Base-by-base conservation (phyloP, 192 early-diverging fungal species). In the Backusella westeae region DNA sequence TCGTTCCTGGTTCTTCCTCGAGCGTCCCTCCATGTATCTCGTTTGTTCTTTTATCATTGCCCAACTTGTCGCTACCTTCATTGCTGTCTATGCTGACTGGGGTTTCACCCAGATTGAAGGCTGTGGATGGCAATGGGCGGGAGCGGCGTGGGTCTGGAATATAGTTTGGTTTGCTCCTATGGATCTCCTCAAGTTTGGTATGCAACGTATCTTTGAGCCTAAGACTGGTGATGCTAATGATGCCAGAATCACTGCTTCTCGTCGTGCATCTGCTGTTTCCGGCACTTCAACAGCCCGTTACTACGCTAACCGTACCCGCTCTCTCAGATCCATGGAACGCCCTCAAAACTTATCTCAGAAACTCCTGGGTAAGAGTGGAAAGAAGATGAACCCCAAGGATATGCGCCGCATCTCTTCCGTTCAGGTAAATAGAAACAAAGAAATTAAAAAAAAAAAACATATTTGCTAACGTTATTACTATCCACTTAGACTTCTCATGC, bases 51-150 rank as follows among this genome's bases (percentile, higher is more conserved):
- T 92, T 74, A 78, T 91, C 56, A 59, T 88, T 75, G 90, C 91
- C 32, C 91, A 92, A 87, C 34, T 91, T 29, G 82, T 90, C 7
- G 91, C 91, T 17, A 90, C 89, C 21, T 87, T 95, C 41, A 96
- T 96, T 81, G 87, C 93, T 8, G 89, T 93, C 67, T 93, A 90
- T 80, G 94, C 91, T 75, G 87, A 89, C 85, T 92, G 91, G 91
- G 91, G 91, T 23, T 92, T 92, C 82, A 92, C 91, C n/a, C 76
- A 90, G 65, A 90, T 92, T 71, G 44, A 76, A 59, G 88, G 89
- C 23, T 86, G 88, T 59, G 89, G 89, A 71, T 90, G 89, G 89
- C 85, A 86, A 76, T 90, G 89, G 91, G 91, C 88, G 53, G 86
- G 85, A 44, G 86, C 84, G 36, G 89, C 87, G 77, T 93, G 90